Evolutionary conservation across 495 filamentous ascomycete genomes (phyloP).

Genomic region (Hypoxylon fragiforme): DNA sequence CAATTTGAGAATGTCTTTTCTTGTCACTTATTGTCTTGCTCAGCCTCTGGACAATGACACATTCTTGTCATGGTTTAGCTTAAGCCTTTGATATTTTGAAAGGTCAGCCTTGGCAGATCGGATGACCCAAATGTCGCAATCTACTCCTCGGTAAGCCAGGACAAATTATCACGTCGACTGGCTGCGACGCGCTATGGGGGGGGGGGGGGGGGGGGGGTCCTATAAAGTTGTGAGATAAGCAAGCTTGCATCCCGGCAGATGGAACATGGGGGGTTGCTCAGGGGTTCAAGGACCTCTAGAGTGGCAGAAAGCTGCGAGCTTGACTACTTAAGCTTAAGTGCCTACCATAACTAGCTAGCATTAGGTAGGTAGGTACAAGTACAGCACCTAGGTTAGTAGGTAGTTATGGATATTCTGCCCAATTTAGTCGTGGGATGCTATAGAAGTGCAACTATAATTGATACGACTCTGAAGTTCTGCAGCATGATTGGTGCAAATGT

Average conservation of each 20-base stretch:
- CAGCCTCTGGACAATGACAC: constrained; percentile 29
- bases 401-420: no score
- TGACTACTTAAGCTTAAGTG: constrained; percentile 2
- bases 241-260: constrained; percentile 22
- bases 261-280: constrained; percentile 7
- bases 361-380: constrained; percentile 4
- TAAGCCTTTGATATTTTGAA: constrained; percentile 12
- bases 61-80: constrained; percentile 40
- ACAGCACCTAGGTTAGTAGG: background rate
- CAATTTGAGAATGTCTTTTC: constrained; percentile 25
- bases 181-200: background rate
- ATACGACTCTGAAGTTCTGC: constrained; percentile 6
- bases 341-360: background rate
- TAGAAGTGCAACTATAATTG: no score
- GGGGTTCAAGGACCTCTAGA: background rate
- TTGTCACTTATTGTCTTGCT: constrained; percentile 4
- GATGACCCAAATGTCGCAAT: constrained; percentile 33
- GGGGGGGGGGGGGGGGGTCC: no score
- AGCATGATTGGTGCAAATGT: constrained; percentile 9
- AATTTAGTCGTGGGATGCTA: no score
- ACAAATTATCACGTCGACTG: background rate
- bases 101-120: constrained; percentile 31
- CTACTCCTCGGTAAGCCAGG: constrained; percentile 12
- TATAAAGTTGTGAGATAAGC: no score
- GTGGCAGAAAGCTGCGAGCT: constrained; percentile 1